Base-by-base conservation (phyloP, 2,329 filamentous ascomycete species). In the Huntiella moniliformis region DNA sequence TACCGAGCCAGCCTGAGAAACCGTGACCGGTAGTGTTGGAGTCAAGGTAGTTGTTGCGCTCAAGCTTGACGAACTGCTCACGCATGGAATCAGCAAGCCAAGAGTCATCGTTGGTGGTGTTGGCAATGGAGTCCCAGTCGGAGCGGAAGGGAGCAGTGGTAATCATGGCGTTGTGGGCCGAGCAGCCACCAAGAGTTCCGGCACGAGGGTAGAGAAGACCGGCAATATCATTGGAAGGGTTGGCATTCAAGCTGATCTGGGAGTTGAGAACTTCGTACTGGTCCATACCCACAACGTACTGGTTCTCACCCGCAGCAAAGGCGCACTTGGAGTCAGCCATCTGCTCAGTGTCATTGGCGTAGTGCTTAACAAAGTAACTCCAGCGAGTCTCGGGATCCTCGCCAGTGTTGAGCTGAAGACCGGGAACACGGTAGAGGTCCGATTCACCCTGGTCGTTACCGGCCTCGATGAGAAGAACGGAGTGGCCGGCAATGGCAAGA, bases 291-390 rank as follows among this genome's bases (percentile, higher is more conserved):
- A 48, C 34, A 16, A 48, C 31, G 17, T 48, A 48, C 31, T 48
- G 38, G 32, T 42, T 37, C 15, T 39, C 33, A 18, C 45, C 45
- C 7, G 15, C 12, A 4, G 17, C 16, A 22, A 41, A 48, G 33
- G 46, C 37, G 13, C 61, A 58, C 58, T 79, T 74, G 52, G 60
- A 67, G 53, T 76, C 70, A 38, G 64, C 60, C 33, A 63, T 60
- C 34, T 49, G 47, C 18, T 43, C 11, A 11, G 18, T 12, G 5
- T 28, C 17, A 13, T 46, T 34, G 51, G 71, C 66, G 53, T 75
- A 77, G 57, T 79, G 74, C 44, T 69, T 67, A 48, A 78, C 72
- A 51, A 67, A 79, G 57, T 71, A 77, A 58, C 74, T 67, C 74
- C 74, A 79, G 38, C 52, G 44, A 0, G 54, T 57, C 5, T 54